Evolutionary conservation across 164 flowering plant species (phyloP).

Genomic region (Kingdonia uniflora): DNA sequence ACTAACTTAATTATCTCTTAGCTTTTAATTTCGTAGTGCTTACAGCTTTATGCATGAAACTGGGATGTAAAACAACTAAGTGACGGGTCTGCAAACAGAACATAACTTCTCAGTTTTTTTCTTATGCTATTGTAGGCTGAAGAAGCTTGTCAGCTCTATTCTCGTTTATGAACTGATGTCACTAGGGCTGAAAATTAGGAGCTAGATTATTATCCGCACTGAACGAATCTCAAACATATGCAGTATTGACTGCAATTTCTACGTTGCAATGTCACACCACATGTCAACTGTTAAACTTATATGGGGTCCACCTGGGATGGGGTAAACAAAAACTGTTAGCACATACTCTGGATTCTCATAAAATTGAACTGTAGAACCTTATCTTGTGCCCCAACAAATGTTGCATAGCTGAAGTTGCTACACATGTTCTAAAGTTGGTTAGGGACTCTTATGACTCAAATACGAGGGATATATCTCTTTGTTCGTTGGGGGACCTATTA

Average conservation of each 20-base stretch:
- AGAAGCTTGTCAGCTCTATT: constrained; percentile 20
- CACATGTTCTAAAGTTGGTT: constrained; percentile 35
- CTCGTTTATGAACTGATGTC: not conserved
- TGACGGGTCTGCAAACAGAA: too few relatives aligned
- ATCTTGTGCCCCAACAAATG: constrained; percentile 71
- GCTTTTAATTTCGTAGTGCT: too few relatives aligned
- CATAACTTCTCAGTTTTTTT: not conserved
- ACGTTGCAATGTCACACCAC: constrained; percentile 24
- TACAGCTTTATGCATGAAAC: not conserved
- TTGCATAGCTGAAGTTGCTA: constrained; percentile 49
- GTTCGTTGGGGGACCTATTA: constrained; percentile 45
- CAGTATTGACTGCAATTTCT: constrained; percentile 28
- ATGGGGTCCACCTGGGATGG: constrained; percentile 89
- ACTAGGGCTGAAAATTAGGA: constrained; percentile 4
- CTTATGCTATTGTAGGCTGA: constrained; percentile 22
- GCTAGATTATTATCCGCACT: constrained; percentile 13
- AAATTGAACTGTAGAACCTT: constrained; percentile 33
- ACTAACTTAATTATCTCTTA: not conserved
- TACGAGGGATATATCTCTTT: constrained; percentile 2
- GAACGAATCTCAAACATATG: constrained; percentile 48
- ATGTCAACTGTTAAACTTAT: constrained; percentile 36
- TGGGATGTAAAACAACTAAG: not conserved
- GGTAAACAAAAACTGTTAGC: constrained; percentile 58
- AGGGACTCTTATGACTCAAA: constrained; percentile 12
- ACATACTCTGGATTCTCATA: constrained; percentile 24